A percentile compares a stretch with the other conserved stretches of the same genome.
Evolutionary conservation across 2,329 filamentous ascomycete species (phyloP).

Genomic region (Pseudohalonectria lignicola): DNA sequence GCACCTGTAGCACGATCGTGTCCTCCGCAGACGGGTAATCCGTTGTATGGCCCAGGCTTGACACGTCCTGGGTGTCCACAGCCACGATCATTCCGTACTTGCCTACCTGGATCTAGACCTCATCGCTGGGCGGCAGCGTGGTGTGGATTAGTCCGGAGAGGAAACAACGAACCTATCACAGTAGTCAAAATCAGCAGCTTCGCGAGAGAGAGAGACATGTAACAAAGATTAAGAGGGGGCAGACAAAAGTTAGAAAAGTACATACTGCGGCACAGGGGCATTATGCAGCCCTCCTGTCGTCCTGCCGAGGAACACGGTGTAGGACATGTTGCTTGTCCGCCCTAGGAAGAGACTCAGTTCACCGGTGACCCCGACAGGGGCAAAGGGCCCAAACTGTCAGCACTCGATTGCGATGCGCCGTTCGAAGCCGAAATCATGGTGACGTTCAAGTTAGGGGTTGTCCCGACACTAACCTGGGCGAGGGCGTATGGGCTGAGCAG

Average conservation of each 20-base stretch:
- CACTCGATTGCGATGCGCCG: slow-evolving; percentile 30
- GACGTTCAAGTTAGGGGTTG: slow-evolving; percentile 20
- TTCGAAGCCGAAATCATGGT: slow-evolving; percentile 25
- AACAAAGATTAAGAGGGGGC: neutral
- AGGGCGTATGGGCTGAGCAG: too few species aligned
- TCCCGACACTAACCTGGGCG: neutral
- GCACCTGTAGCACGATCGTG: slow-evolving; percentile 24
- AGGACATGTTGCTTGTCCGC: slow-evolving; percentile 18
- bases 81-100: slow-evolving; percentile 28
- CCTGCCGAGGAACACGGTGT: slow-evolving; percentile 21
- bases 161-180: too few species aligned
- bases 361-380: slow-evolving; percentile 19
- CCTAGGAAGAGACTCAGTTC: slow-evolving; percentile 19
- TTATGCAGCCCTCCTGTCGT: slow-evolving; percentile 29
- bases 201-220: neutral
- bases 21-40: slow-evolving; percentile 24
- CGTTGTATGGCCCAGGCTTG: slow-evolving; percentile 26
- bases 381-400: slow-evolving; percentile 29
- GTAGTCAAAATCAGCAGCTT: neutral
- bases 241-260: too few species aligned
- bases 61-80: slow-evolving; percentile 27
- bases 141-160: slow-evolving; percentile 13
- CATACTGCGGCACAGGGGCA: slow-evolving; percentile 28
- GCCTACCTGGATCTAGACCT: slow-evolving; percentile 25
- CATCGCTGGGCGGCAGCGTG: slow-evolving; percentile 24